Percentiles rank a stretch among this genome's conserved stretches.
These are phyloP conservation scores for Paxillus involutus DNA, from an alignment of 768 basidiomycete species.

Conservation along the genomic window DNA sequence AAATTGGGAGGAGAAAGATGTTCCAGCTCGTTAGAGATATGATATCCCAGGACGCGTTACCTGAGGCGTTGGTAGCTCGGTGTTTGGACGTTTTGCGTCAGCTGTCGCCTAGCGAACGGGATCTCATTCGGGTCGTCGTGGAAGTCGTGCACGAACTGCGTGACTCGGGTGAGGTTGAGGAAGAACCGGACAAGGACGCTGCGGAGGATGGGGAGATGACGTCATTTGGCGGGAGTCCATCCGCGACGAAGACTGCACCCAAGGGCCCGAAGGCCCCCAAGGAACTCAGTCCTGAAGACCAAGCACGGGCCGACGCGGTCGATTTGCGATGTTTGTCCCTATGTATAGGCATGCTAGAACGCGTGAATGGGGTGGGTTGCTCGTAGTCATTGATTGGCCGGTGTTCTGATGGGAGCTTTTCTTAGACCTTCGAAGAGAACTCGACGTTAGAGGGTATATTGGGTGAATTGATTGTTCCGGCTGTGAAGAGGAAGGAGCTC, in stretches of 20 bases:
- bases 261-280: conserved; percentile 28
- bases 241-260: conserved; percentile 15
- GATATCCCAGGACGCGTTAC: conserved; percentile 70
- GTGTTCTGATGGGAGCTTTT: neutral
- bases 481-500: conserved; percentile 86
- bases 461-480: conserved; percentile 87
- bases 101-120: conserved; percentile 72
- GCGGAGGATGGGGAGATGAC: conserved; percentile 36
- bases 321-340: conserved; percentile 76
- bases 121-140: conserved; percentile 85
- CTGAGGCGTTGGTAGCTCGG: conserved; percentile 63
- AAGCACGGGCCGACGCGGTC: conserved; percentile 54
- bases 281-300: conserved; percentile 58
- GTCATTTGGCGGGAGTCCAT: conserved; percentile 29
- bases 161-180: conserved; percentile 40
- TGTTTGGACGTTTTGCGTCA: conserved; percentile 83
- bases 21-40: conserved; percentile 84
- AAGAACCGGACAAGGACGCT: conserved; percentile 33
- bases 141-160: conserved; percentile 85
- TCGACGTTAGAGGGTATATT: conserved; percentile 65
- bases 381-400: neutral
- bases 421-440: conserved; percentile 61
- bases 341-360: conserved; percentile 82
- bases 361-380: conserved; percentile 73
- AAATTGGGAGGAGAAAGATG: conserved; percentile 88